Conservation (phyloP, 352 stramenopile species). For the Globisporangium camurandrum region DNA sequence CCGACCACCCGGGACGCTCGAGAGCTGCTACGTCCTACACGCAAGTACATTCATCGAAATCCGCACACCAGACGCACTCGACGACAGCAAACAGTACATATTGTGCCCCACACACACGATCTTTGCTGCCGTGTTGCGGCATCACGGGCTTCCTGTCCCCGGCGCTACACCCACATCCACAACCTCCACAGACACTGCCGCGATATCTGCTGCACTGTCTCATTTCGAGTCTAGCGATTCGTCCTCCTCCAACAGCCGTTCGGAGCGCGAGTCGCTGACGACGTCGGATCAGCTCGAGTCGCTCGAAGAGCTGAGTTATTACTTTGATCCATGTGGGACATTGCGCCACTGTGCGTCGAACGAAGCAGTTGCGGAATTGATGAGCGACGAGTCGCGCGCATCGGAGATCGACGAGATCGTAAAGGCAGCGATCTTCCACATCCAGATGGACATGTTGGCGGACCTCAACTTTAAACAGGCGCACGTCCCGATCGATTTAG, state of each 20-base stretch:
- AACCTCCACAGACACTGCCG: neutral
- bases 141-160: constrained; percentile 32
- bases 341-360: constrained; percentile 65
- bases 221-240: no score
- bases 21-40: constrained; percentile 49
- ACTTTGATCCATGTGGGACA: constrained; percentile 62
- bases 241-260: constrained; percentile 16
- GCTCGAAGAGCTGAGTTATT: constrained; percentile 71
- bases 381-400: constrained; percentile 60
- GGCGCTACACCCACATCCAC: constrained; percentile 14
- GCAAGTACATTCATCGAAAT: constrained; percentile 37
- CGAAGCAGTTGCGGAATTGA: constrained; percentile 67
- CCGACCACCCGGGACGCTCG: constrained; percentile 42
- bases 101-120: constrained; percentile 34
- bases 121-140: constrained; percentile 30
- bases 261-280: constrained; percentile 30
- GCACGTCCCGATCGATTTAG: constrained; percentile 49
- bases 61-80: constrained; percentile 24
- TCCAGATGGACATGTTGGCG: constrained; percentile 80
- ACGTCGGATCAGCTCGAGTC: constrained; percentile 64
- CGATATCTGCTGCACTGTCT: no score
- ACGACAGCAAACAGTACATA: constrained; percentile 75
- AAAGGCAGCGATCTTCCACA: constrained; percentile 78
- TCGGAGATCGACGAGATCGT: constrained; percentile 73
- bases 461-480: constrained; percentile 72